These are phyloP conservation scores for Bertia moriformis DNA, from an alignment of 2,329 filamentous ascomycete species.

Conservation along the genomic window DNA sequence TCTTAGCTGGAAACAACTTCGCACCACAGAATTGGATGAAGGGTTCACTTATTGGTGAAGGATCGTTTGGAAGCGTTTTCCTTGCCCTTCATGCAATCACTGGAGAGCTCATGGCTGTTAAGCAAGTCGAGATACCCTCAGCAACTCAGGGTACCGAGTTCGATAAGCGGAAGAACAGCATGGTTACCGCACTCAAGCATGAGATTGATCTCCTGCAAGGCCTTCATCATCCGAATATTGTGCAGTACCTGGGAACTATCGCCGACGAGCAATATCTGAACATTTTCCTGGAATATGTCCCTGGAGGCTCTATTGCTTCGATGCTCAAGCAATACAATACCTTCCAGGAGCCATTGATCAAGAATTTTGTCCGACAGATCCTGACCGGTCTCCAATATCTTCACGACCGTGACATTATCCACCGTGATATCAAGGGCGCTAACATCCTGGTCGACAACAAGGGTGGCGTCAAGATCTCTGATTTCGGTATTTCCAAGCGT, in stretches of 20 bases:
- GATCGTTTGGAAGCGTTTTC: constrained; percentile 91
- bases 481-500: constrained; percentile 97
- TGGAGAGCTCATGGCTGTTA: constrained; percentile 92
- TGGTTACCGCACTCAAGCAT: constrained; percentile 93
- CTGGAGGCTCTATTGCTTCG: constrained; percentile 89
- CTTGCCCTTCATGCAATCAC: constrained; percentile 89
- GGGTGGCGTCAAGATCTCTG: constrained; percentile 95
- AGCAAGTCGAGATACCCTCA: constrained; percentile 85
- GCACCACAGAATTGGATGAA: constrained; percentile 59
- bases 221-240: constrained; percentile 89
- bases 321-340: constrained; percentile 99
- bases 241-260: constrained; percentile 92
- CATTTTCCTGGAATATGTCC: constrained; percentile 99
- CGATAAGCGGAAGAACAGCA: constrained; percentile 86
- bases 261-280: constrained; percentile 85
- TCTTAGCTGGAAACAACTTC: constrained; percentile 50
- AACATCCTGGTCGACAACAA: constrained; percentile 99
- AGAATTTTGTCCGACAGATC: constrained; percentile 94
- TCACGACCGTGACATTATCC: constrained; percentile 88
- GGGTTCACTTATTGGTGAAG: constrained; percentile 64
- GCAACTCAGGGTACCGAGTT: constrained; percentile 65
- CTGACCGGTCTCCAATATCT: constrained; percentile 83
- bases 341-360: constrained; percentile 79
- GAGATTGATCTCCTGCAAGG: constrained; percentile 90
- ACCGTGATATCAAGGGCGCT: constrained; percentile 96